Percentiles rank a stretch among this genome's conserved stretches.
Evolutionary conservation across 1,284 basidiomycete genomes (phyloP).

Genomic region (Rhodotorula sp.): DNA sequence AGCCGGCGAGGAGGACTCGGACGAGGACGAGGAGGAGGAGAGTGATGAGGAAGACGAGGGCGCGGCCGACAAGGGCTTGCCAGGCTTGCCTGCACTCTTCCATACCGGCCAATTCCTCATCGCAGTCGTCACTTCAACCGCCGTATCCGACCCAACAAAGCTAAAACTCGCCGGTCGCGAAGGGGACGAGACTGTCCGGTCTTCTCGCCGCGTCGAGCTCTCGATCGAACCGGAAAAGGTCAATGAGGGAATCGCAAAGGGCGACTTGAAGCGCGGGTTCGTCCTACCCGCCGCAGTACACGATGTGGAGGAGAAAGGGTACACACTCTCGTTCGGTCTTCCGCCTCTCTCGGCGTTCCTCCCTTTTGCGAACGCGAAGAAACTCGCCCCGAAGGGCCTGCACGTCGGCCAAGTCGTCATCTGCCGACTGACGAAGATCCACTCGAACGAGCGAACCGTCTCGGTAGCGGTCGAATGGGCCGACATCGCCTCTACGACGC

Average conservation of each 20-base stretch:
- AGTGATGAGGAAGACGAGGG: conserved; percentile 50
- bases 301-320: conserved; percentile 83
- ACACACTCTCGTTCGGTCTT: conserved; percentile 81
- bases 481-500: conserved; percentile 42
- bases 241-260: conserved; percentile 75
- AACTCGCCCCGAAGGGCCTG: conserved; percentile 38
- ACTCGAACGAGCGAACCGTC: conserved; percentile 48
- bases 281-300: conserved; percentile 74
- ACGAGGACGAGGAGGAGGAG: conserved; percentile 55
- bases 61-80: conserved; percentile 51
- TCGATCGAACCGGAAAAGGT: conserved; percentile 81
- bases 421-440: conserved; percentile 47
- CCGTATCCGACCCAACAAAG: conserved; percentile 29
- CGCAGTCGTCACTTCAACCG: conserved; percentile 64
- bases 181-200: conserved; percentile 65
- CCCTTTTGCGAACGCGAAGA: conserved; percentile 39
- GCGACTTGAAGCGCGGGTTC: conserved; percentile 74
- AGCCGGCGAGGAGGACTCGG: conserved; percentile 53
- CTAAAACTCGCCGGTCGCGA: conserved; percentile 28
- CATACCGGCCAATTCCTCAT: conserved; percentile 80
- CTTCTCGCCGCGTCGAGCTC: conserved; percentile 79
- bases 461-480: conserved; percentile 45
- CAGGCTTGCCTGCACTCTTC: conserved; percentile 68
- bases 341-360: conserved; percentile 46
- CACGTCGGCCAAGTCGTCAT: conserved; percentile 48